These are phyloP conservation scores for Vitellaria paradoxa DNA, from an alignment of 179 eudicot species.

Conservation along the genomic window DNA sequence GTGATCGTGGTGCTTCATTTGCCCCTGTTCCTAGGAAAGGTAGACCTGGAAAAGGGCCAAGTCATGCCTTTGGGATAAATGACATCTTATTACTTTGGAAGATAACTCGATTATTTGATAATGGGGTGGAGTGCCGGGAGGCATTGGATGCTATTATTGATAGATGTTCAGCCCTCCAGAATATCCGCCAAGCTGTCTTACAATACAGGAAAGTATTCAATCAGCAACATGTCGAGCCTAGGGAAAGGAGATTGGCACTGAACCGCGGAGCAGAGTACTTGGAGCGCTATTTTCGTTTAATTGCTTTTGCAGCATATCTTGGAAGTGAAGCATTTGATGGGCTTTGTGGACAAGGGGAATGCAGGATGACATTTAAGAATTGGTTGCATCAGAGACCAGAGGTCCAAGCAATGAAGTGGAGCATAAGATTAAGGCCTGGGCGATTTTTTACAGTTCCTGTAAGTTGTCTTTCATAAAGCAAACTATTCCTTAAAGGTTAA, in stretches of 20 bases:
- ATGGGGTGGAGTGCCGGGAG: slow-evolving; percentile 93
- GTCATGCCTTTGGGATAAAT: slow-evolving; percentile 79
- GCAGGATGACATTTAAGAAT: slow-evolving; percentile 74
- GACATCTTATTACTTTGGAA: slow-evolving; percentile 91
- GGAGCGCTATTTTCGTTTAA: slow-evolving; percentile 90
- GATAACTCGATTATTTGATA: slow-evolving; percentile 90
- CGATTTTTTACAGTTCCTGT: slow-evolving; percentile 93
- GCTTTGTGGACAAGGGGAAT: slow-evolving; percentile 73
- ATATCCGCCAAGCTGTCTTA: slow-evolving; percentile 90
- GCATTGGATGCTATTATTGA: slow-evolving; percentile 92
- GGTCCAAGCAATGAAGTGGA: slow-evolving; percentile 98
- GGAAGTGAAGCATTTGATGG: slow-evolving; percentile 98
- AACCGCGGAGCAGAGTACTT: slow-evolving; percentile 96
- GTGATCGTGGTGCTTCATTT: slow-evolving; percentile 38
- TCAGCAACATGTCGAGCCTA: slow-evolving; percentile 84
- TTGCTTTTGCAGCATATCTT: slow-evolving; percentile 95
- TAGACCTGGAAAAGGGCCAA: slow-evolving; percentile 36
- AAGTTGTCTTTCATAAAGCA: slow-evolving; percentile 29
- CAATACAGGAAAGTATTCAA: slow-evolving; percentile 77
- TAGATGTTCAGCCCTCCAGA: slow-evolving; percentile 94
- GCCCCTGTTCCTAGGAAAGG: slow-evolving; percentile 32
- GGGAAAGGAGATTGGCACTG: slow-evolving; percentile 86
- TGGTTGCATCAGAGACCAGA: slow-evolving; percentile 93
- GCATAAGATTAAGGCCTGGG: slow-evolving; percentile 91
- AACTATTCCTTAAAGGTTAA: slow-evolving; percentile 11